These are phyloP conservation scores for Lasiosphaeria hispida DNA, from an alignment of 495 filamentous ascomycete species.

Conservation along the genomic window DNA sequence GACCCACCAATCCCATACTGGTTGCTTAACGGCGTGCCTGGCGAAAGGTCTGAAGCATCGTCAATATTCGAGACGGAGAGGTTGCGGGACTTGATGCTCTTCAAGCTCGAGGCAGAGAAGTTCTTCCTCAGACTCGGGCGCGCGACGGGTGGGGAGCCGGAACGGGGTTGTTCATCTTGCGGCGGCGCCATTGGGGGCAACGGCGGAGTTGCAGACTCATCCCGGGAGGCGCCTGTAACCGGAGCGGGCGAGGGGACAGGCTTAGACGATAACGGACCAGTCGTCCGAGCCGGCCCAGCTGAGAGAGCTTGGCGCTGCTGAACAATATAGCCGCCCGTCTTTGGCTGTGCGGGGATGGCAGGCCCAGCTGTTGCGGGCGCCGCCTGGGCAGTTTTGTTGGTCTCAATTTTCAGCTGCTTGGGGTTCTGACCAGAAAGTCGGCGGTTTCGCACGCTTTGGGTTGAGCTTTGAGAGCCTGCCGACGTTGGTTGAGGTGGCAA, in stretches of 20 bases:
- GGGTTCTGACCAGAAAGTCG: slow-evolving; percentile 76
- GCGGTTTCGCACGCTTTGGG: slow-evolving; percentile 68
- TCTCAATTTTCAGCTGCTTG: slow-evolving; percentile 90
- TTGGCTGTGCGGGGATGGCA: slow-evolving; percentile 43
- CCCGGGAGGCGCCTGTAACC: background rate
- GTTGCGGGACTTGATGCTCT: slow-evolving; percentile 65
- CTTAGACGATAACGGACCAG: slow-evolving; percentile 29
- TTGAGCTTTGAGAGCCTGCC: slow-evolving; percentile 30
- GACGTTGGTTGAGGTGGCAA: slow-evolving; percentile 30
- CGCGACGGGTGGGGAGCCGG: slow-evolving; percentile 38
- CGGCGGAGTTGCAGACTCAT: slow-evolving; percentile 27
- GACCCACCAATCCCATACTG: slow-evolving; percentile 56
- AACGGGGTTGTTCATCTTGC: slow-evolving; percentile 34
- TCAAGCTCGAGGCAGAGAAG: slow-evolving; percentile 74
- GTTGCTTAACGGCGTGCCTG: slow-evolving; percentile 67
- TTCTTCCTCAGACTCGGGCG: slow-evolving; percentile 66
- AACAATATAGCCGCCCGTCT: slow-evolving; percentile 38
- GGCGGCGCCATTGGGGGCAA: slow-evolving; percentile 30
- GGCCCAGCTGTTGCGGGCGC: slow-evolving; percentile 40
- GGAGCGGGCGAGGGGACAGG: slow-evolving; percentile 34
- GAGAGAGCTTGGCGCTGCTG: slow-evolving; percentile 48
- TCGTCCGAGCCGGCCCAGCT: slow-evolving; percentile 33
- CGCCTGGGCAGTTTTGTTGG: slow-evolving; percentile 44
- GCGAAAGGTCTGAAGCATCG: slow-evolving; percentile 65
- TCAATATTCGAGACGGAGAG: slow-evolving; percentile 70